A percentile compares a stretch with the other conserved stretches of the same genome.
Evolutionary conservation across 2,329 filamentous ascomycete species (phyloP).

Genomic region (Claviceps lovelessii): DNA sequence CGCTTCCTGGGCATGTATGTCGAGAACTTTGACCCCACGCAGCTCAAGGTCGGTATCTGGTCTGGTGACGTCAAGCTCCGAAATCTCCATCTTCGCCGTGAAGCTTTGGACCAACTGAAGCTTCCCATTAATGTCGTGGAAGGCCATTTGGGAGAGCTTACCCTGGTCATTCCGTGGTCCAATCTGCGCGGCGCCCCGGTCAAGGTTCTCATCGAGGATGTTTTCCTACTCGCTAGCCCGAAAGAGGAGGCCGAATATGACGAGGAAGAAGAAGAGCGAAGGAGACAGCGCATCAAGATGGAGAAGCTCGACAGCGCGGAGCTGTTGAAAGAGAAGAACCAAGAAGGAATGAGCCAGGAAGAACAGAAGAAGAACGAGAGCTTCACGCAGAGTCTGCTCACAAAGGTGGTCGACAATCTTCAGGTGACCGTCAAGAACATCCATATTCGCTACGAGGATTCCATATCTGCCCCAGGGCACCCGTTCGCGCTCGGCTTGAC

Average conservation of each 20-base stretch:
- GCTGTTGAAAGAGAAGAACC: constrained; percentile 77
- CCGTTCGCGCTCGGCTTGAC: constrained; percentile 89
- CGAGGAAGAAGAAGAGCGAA: constrained; percentile 75
- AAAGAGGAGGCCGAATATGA: constrained; percentile 93
- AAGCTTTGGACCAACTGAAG: constrained; percentile 93
- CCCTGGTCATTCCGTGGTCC: constrained; percentile 90
- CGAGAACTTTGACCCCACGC: constrained; percentile 95
- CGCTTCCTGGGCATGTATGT: constrained; percentile 99
- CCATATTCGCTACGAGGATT: constrained; percentile 94
- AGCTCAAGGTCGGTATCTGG: constrained; percentile 98
- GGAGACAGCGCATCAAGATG: constrained; percentile 89
- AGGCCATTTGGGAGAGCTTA: constrained; percentile 84
- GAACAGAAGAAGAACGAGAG: constrained; percentile 97
- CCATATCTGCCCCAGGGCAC: constrained; percentile 85
- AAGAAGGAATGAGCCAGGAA: constrained; percentile 86
- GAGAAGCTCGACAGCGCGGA: constrained; percentile 96
- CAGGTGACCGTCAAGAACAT: constrained; percentile 98
- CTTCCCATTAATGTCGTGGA: constrained; percentile 93
- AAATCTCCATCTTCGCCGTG: constrained; percentile 80
- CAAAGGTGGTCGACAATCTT: constrained; percentile 95
- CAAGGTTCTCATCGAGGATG: constrained; percentile 90
- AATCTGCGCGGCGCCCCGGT: constrained; percentile 91
- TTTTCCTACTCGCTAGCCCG: constrained; percentile 85
- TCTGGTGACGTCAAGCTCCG: constrained; percentile 92
- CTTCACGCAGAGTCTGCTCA: constrained; percentile 87